Conservation (phyloP, 306 rosid species). For the Bauhinia variegata region DNA sequence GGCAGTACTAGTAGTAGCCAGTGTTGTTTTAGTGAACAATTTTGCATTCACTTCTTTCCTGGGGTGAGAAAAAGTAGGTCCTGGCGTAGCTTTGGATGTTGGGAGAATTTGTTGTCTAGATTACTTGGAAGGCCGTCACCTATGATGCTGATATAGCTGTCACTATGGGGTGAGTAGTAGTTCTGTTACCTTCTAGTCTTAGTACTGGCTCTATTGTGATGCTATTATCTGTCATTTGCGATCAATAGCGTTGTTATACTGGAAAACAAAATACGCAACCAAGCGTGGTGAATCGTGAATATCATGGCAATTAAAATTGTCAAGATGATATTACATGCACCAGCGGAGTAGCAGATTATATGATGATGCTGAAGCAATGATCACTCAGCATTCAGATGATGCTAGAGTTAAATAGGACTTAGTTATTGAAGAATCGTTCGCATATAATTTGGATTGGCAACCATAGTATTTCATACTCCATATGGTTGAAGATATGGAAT, state of each 20-base stretch:
- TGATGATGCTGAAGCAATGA: not conserved
- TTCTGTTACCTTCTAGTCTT: not conserved
- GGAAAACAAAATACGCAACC: not conserved
- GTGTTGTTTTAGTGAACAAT: not conserved
- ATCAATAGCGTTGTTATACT: not conserved
- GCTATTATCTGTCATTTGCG: conserved; percentile 1
- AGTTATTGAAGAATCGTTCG: not conserved
- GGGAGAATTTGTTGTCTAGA: not conserved
- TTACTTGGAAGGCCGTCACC: not conserved
- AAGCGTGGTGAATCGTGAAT: not conserved
- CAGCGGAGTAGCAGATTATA: not conserved
- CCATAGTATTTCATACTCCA: not conserved
- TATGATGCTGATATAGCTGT: not conserved
- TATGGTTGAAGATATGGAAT: not conserved
- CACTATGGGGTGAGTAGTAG: not conserved
- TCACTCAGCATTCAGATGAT: not conserved
- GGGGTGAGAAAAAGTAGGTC: not conserved
- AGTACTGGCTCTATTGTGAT: not conserved
- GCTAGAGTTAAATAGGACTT: not conserved
- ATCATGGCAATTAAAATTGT: not conserved
- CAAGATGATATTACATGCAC: not conserved
- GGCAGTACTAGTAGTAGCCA: not conserved
- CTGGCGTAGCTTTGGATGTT: not conserved
- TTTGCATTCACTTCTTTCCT: not conserved
- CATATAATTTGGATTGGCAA: no score